phyloP scores from a whole-genome alignment of 2,329 filamentous ascomycete genomes.

The Cercospora zeae-maydis region DNA sequence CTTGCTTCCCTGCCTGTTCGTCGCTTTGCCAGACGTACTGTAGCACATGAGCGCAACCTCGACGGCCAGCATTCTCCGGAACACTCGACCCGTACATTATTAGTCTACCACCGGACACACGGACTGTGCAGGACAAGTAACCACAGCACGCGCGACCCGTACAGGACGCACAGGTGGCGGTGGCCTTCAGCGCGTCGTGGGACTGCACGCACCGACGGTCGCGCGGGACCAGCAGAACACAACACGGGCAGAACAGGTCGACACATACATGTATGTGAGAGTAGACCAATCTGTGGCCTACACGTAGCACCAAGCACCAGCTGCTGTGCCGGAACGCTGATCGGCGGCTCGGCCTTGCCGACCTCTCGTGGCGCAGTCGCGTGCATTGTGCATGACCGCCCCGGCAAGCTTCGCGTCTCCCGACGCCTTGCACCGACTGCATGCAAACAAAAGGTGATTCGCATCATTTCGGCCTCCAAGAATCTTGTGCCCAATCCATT shows the following conservation, averaged over 20 bases:
- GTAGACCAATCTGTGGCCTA: slow-evolving; percentile 8
- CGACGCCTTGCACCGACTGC: background rate
- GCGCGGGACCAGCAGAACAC: background rate
- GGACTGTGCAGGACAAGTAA: no score
- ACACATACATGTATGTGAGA: background rate
- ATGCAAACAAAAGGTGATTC: slow-evolving; percentile 4
- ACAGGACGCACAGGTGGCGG: no score
- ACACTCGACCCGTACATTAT: no score
- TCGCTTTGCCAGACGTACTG: background rate
- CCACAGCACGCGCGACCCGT: no score
- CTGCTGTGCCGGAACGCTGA: background rate
- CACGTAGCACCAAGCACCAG: slow-evolving; percentile 3
- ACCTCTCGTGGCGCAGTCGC: background rate
- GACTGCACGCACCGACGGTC: no score
- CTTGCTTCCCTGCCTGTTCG: no score
- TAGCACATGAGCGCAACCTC: background rate
- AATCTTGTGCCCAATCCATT: background rate
- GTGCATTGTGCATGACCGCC: background rate
- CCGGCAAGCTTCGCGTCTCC: slow-evolving; percentile 5
- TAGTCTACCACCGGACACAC: no score
- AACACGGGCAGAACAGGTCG: background rate
- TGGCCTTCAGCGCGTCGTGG: no score
- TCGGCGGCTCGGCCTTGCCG: slow-evolving; percentile 1
- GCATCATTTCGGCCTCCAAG: background rate
- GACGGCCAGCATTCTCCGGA: background rate